Conservation (phyloP, 768 basidiomycete species). For the Nidularia sp. region DNA sequence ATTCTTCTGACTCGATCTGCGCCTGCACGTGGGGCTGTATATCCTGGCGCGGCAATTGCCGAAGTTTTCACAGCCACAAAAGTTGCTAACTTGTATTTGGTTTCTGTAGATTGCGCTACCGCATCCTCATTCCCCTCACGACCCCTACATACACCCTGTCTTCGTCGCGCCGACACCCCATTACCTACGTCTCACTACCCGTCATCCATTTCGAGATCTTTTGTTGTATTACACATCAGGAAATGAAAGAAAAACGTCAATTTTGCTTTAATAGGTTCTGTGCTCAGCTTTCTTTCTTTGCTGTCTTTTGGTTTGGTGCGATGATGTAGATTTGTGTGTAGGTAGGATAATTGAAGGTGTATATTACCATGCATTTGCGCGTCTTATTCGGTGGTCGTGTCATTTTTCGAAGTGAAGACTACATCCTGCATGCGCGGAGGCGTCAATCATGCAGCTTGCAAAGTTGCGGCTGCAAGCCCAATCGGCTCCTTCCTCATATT, state of each 20-base stretch:
- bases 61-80: background rate
- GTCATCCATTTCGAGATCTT: constrained; percentile 3
- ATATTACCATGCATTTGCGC: too few relatives aligned
- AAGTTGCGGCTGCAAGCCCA: too few relatives aligned
- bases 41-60: constrained; percentile 51
- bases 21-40: constrained; percentile 69
- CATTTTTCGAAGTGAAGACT: too few relatives aligned
- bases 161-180: too few relatives aligned
- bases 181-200: constrained; percentile 8
- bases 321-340: background rate
- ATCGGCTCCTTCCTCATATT: too few relatives aligned
- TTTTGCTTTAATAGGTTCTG: background rate
- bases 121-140: constrained; percentile 9
- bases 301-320: background rate
- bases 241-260: constrained; percentile 6
- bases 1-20: constrained; percentile 13
- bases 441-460: too few relatives aligned
- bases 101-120: background rate
- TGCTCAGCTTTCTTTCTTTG: background rate
- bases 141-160: constrained; percentile 2
- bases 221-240: constrained; percentile 8
- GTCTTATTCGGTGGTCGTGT: too few relatives aligned
- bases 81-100: background rate
- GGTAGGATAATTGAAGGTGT: too few relatives aligned
- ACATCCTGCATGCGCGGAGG: too few relatives aligned